phyloP scores from a whole-genome alignment of 345 rosid species.

The Moricandia moricandioides region DNA sequence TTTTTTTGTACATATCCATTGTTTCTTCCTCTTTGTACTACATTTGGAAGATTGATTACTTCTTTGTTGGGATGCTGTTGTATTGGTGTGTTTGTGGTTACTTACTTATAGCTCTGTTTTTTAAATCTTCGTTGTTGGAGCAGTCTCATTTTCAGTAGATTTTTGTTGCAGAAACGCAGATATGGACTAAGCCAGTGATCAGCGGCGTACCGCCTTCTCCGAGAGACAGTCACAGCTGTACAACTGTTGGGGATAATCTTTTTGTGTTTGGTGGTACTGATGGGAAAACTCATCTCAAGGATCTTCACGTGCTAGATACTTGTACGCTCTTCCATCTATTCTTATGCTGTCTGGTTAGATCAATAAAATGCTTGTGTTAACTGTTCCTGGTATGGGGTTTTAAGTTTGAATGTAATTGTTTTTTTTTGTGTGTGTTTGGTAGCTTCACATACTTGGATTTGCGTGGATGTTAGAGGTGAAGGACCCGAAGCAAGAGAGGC shows the following conservation, averaged over 20 bases:
- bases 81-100: constrained; percentile 6
- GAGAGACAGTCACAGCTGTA: constrained; percentile 92
- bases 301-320: constrained; percentile 80
- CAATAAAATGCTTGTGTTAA: constrained; percentile 4
- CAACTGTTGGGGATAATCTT: constrained; percentile 67
- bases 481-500: constrained; percentile 93
- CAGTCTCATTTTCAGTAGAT: background rate
- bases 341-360: background rate
- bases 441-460: constrained; percentile 85
- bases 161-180: constrained; percentile 55
- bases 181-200: constrained; percentile 72
- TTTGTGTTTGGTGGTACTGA: constrained; percentile 95
- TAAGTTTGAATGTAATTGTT: background rate
- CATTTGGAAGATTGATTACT: background rate
- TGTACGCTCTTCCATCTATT: constrained; percentile 48
- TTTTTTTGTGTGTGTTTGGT: constrained; percentile 11
- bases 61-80: background rate
- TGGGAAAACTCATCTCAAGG: constrained; percentile 70
- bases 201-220: constrained; percentile 72
- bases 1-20: background rate
- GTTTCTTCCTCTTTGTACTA: background rate
- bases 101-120: background rate
- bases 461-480: constrained; percentile 73
- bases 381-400: background rate
- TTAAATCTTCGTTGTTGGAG: background rate